Evolutionary conservation across 2,329 filamentous ascomycete species (phyloP).

Genomic region (Xylariaceae sp.): DNA sequence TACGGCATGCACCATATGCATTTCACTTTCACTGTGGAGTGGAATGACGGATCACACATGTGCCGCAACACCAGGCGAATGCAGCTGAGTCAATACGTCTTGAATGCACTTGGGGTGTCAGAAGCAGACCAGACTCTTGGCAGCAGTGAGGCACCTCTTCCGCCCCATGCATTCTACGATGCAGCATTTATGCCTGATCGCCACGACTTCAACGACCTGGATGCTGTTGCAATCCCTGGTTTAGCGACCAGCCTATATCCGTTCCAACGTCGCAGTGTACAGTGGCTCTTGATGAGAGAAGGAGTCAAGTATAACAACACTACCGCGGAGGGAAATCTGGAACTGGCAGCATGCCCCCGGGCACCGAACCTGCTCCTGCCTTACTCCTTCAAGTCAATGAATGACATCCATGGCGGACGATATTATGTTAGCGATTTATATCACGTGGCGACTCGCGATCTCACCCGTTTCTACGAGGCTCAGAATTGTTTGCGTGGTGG

Average conservation of each 20-base stretch:
- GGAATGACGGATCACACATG: conserved; percentile 40
- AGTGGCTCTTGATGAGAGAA: conserved; percentile 67
- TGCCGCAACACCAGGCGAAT: conserved; percentile 34
- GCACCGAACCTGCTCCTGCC: conserved; percentile 28
- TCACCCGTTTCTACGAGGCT: conserved; percentile 40
- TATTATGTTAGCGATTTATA: conserved; percentile 54
- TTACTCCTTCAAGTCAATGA: conserved; percentile 41
- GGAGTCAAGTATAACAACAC: conserved; percentile 47
- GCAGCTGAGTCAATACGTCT: conserved; percentile 33
- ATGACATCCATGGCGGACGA: conserved; percentile 43
- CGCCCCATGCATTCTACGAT: conserved; percentile 62
- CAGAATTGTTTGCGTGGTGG: conserved; percentile 51
- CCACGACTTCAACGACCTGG: conserved; percentile 35
- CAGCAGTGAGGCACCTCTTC: conserved; percentile 31
- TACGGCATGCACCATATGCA: conserved; percentile 29
- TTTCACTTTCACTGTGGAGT: conserved; percentile 38
- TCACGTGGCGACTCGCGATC: conserved; percentile 52
- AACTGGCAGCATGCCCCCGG: conserved; percentile 29
- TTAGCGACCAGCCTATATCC: conserved; percentile 58
- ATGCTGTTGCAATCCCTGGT: conserved; percentile 40
- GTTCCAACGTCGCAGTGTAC: conserved; percentile 66
- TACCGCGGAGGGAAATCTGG: conserved; percentile 13
- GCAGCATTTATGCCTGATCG: conserved; percentile 58
- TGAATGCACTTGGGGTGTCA: conserved; percentile 35
- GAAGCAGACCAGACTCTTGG: neutral